These are phyloP conservation scores for Solanum hybrid DNA, from an alignment of 305 asterid species.

Conservation along the genomic window DNA sequence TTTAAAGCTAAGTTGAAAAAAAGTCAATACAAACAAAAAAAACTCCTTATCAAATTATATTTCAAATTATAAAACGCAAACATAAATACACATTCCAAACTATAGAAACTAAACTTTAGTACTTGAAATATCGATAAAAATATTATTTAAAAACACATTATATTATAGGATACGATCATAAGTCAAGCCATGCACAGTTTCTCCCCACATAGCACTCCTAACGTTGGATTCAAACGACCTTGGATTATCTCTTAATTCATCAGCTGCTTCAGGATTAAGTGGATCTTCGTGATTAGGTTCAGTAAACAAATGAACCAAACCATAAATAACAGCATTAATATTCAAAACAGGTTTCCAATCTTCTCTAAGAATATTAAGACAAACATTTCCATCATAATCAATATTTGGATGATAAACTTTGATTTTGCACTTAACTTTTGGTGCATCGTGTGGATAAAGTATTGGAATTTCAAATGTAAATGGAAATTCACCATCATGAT, in stretches of 20 bases:
- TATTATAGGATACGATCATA: neutral
- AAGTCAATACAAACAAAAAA: too few species aligned
- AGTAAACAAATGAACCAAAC: neutral
- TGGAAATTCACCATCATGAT: neutral
- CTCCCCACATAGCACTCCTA: neutral
- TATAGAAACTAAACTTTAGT: too few species aligned
- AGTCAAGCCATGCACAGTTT: too few species aligned
- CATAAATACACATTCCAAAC: too few species aligned
- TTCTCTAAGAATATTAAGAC: constrained; percentile 2
- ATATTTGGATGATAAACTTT: constrained; percentile 2
- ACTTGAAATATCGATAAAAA: too few species aligned
- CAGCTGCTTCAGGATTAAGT: constrained; percentile 1
- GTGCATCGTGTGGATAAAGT: constrained; percentile 4
- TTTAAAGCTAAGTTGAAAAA: too few species aligned
- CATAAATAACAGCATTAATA: constrained; percentile 3
- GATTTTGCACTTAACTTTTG: neutral
- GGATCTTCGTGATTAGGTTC: constrained; percentile 1
- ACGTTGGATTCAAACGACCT: neutral
- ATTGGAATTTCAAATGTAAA: neutral
- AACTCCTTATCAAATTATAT: too few species aligned
- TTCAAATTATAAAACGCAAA: too few species aligned
- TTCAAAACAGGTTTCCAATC: constrained; percentile 5
- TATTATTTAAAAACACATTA: neutral
- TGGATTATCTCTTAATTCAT: neutral
- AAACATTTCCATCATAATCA: constrained; percentile 1